Conservation (phyloP, 2,329 filamentous ascomycete species). For the Stachybotrys chartarum region DNA sequence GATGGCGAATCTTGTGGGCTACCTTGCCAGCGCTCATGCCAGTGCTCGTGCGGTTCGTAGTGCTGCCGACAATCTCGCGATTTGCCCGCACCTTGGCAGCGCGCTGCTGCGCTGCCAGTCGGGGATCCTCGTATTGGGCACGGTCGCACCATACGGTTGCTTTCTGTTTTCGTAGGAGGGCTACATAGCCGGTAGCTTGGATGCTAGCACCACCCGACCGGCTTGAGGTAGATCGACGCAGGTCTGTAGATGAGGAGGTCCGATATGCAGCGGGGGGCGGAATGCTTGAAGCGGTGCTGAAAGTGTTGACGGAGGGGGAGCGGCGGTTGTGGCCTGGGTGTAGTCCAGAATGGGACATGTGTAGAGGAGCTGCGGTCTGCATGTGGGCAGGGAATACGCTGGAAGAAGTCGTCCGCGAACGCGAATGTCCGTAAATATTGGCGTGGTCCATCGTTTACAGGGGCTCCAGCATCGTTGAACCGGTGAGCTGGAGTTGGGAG, state of each 20-base stretch:
- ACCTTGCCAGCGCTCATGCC: constrained; percentile 59
- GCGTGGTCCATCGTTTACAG: constrained; percentile 24
- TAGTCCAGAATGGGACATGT: constrained; percentile 22
- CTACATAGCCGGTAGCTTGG: constrained; percentile 75
- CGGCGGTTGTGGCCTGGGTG: constrained; percentile 39
- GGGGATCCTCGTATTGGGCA: constrained; percentile 84
- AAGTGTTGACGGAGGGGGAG: constrained; percentile 60
- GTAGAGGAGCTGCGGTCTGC: constrained; percentile 16
- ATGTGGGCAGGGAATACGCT: constrained; percentile 37
- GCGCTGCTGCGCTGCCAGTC: constrained; percentile 72
- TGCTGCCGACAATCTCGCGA: constrained; percentile 65
- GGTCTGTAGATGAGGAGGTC: constrained; percentile 47
- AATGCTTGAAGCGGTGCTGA: constrained; percentile 65
- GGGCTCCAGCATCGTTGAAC: constrained; percentile 21
- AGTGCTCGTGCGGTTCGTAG: constrained; percentile 49
- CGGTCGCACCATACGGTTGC: constrained; percentile 98
- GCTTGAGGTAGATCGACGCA: constrained; percentile 73
- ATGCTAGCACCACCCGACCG: constrained; percentile 54
- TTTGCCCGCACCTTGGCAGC: constrained; percentile 82
- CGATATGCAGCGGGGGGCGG: constrained; percentile 51
- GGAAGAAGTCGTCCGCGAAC: constrained; percentile 50
- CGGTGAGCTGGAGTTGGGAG: not conserved
- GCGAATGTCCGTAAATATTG: constrained; percentile 43
- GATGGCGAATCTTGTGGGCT: constrained; percentile 80
- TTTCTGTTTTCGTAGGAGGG: constrained; percentile 93